Evolutionary conservation across 306 rosid genomes (phyloP), one percentile per base, ranked within the genome.

Genomic region (Pyrus pyrifolia): DNA sequence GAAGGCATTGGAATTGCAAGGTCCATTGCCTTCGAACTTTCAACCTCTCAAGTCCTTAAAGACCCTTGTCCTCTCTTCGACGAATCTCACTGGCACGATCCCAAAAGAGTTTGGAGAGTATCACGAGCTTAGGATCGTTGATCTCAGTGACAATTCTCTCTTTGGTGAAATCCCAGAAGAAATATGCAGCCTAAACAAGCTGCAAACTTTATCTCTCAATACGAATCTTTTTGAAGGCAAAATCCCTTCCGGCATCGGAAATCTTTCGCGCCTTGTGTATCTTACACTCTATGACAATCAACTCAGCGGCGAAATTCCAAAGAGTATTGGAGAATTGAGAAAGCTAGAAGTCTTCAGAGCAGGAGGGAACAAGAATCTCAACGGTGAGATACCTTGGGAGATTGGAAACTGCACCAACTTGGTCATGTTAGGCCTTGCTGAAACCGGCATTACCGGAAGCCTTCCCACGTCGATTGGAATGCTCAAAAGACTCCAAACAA

Each of bases 371-470:
- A 79, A 57, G 71, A 70, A 85, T 69, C 83, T 93, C 0, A 86
- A 86, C 15, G 97, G 96, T 73, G 88, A 83, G 80, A 58, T 93
- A 59, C 98, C 98, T 57, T 72, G 84, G 85, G 96, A 88, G 70
- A 93, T 93, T 72, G 97, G 97, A 80, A 89, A 88, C 87, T 93
- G 98, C 89, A 87, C 87, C 70, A 83, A 76, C 77, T 86, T 93
- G 89, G 81, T 86, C 72, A 59, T 87, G 81, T 82, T 93, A 83
- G 98, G 98, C 82, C 83, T 93, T 33, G 92, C 98, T 14, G 98
- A 88, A 78, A 89, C 92, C 63, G 75, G 96, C 85, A 87, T 93
- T 83, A 86, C 93, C 6, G 97, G 98, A 11, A 70, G 69, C 19
- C 79, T 93, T 76, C 97, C 98, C 58, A 76, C 96, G 13, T 84